Base-by-base conservation (phyloP, 106 monocot species). In the Allium cepa region DNA sequence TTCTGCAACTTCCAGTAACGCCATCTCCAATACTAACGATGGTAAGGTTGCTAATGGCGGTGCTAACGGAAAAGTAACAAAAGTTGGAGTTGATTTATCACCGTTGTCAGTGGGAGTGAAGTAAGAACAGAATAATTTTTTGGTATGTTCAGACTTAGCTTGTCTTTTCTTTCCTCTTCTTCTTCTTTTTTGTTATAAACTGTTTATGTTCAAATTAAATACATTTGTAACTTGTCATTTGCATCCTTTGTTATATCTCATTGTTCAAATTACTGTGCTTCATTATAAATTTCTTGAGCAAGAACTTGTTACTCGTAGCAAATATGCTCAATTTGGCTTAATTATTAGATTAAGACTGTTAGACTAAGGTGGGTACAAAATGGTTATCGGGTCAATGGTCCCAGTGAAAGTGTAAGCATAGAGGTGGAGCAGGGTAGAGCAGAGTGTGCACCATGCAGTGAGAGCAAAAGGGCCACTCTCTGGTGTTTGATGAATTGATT, bases 81-180 rank as follows among this genome's bases (percentile, higher is more conserved):
- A 69, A 69, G 46, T 69, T 57, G 57, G 57, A 26, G 51, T 7
- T 3, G 57, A 69, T 46, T 47, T 57, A 8, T 69, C 69, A 1
- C 57, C 57, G 69, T 17, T 69, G 9, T 55, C 69, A 46, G 69
- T 46, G n/a, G 45, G 69, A 57, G 26, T 68, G 53, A 55, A 55
- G 53, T 15, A 55, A 55, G 53, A 55, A 15, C 49, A 48, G 14
- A 49, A 28, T 47, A 64, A 55, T 55, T 55, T 55, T 55, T 47
- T 28, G 15, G 9, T 6, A 4, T 48, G 47, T 15, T 63, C 14
- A 47, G 7, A 27, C 22, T 22, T 18, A 50, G 49, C 26, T 66
- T 51, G 13, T 11, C 17, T 16, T 8, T 49, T n/a, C 0, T 66
- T 66, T 64, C 1, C 13, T 47, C 47, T 48, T 67, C 53, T 52